Evolutionary conservation across 2,329 filamentous ascomycete genomes (phyloP).

Genomic region (Geoglossum cookeanum): DNA sequence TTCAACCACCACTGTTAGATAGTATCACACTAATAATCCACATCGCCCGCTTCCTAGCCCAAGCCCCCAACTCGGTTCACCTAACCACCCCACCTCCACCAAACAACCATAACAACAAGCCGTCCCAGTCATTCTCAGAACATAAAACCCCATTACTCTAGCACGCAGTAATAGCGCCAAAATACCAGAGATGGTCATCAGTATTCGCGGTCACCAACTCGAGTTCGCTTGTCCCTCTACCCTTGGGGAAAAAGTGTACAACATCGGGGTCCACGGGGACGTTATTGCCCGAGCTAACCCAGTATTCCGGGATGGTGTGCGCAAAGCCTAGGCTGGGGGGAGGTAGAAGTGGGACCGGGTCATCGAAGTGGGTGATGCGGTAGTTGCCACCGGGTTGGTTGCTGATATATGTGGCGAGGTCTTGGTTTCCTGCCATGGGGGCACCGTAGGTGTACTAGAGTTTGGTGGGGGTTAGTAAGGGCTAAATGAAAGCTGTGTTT

Average conservation of each 20-base stretch:
- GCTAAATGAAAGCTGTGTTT: neutral
- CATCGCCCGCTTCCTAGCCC: no score
- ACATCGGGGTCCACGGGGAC: slow-evolving; percentile 19
- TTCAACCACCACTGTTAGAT: no score
- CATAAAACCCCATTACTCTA: no score
- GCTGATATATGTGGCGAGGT: slow-evolving; percentile 34
- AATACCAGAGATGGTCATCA: neutral
- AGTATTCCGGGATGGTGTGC: slow-evolving; percentile 54
- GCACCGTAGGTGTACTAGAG: slow-evolving; percentile 42
- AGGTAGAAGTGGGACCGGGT: slow-evolving; percentile 50
- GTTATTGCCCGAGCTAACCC: slow-evolving; percentile 26
- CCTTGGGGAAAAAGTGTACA: slow-evolving; percentile 13
- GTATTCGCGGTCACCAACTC: neutral
- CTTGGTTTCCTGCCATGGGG: slow-evolving; percentile 42
- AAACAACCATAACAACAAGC: no score
- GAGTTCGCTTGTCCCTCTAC: neutral
- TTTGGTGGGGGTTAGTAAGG: neutral
- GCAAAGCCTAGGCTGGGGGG: slow-evolving; percentile 39
- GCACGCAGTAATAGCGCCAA: neutral
- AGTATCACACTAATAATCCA: no score
- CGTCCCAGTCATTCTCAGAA: no score
- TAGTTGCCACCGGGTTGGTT: slow-evolving; percentile 33
- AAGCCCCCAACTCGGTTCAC: no score
- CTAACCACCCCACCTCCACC: no score
- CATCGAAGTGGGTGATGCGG: slow-evolving; percentile 47